Evolutionary conservation across 257 asterid species (phyloP).

Genomic region (Cynanchum wilfordii): DNA sequence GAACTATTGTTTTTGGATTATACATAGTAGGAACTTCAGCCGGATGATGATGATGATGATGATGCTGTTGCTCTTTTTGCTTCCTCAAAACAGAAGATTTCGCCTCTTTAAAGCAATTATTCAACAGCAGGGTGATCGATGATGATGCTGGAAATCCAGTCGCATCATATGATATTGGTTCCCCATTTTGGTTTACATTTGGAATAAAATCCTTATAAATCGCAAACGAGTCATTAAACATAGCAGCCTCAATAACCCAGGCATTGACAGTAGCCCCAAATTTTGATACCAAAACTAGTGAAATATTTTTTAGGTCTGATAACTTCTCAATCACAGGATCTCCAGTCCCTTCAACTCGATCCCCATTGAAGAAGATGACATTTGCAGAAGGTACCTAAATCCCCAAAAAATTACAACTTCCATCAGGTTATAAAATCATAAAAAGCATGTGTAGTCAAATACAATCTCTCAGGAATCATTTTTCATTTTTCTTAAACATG

Average conservation of each 20-base stretch:
- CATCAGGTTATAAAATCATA: background rate
- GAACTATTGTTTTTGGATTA: slow-evolving; percentile 61
- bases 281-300: slow-evolving; percentile 72
- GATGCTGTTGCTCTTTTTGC: slow-evolving; percentile 33
- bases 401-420: slow-evolving; percentile 13
- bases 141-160: slow-evolving; percentile 82
- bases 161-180: slow-evolving; percentile 71
- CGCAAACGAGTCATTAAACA: slow-evolving; percentile 81
- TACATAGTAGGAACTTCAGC: slow-evolving; percentile 38
- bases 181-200: slow-evolving; percentile 64
- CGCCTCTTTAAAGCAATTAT: slow-evolving; percentile 69
- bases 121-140: slow-evolving; percentile 57
- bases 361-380: slow-evolving; percentile 82
- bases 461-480: background rate
- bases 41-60: background rate
- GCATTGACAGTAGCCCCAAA: slow-evolving; percentile 79
- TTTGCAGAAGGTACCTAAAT: slow-evolving; percentile 81
- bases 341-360: slow-evolving; percentile 65
- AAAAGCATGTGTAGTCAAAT: background rate
- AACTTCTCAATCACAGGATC: slow-evolving; percentile 82
- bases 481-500: background rate
- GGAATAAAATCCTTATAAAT: slow-evolving; percentile 89
- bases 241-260: slow-evolving; percentile 78
- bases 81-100: slow-evolving; percentile 37
- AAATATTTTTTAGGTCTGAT: slow-evolving; percentile 68